Conservation (phyloP, 306 rosid species). For the Pachyrhizus erosus region DNA sequence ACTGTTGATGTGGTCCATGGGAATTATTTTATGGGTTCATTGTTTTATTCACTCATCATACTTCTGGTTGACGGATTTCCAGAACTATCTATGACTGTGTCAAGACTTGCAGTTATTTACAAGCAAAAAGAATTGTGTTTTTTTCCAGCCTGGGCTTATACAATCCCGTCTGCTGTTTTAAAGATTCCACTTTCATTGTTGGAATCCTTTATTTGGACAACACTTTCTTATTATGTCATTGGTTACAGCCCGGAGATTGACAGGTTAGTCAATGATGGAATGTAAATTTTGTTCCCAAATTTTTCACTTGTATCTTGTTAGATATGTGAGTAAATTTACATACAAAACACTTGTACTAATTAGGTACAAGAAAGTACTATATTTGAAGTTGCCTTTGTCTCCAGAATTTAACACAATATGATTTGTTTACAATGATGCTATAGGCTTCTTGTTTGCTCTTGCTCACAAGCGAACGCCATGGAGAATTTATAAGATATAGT, state of each 20-base stretch:
- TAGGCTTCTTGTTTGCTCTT: conserved; percentile 18
- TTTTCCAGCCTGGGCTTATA: conserved; percentile 65
- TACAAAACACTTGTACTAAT: not conserved
- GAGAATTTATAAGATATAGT: conserved; percentile 10
- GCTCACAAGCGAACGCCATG: not conserved
- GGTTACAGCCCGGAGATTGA: conserved; percentile 68
- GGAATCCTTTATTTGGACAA: conserved; percentile 67
- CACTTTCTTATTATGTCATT: conserved; percentile 60
- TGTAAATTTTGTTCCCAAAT: not conserved
- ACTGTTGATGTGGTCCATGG: conserved; percentile 48
- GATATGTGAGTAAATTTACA: not conserved
- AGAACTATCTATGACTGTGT: conserved; percentile 59
- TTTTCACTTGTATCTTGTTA: not conserved
- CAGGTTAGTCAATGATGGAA: conserved; percentile 50
- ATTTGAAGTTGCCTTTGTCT: not conserved
- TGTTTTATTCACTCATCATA: conserved; percentile 62
- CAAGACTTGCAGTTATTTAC: conserved; percentile 60
- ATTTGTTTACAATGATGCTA: conserved; percentile 9
- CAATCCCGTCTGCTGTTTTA: conserved; percentile 59
- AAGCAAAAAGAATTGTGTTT: conserved; percentile 65
- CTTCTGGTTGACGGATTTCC: conserved; percentile 51
- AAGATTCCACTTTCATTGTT: conserved; percentile 62
- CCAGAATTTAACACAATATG: not conserved
- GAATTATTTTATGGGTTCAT: conserved; percentile 56
- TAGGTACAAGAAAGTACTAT: not conserved